Base-by-base conservation (phyloP, 345 rosid species). In the Citrus unshiu region DNA sequence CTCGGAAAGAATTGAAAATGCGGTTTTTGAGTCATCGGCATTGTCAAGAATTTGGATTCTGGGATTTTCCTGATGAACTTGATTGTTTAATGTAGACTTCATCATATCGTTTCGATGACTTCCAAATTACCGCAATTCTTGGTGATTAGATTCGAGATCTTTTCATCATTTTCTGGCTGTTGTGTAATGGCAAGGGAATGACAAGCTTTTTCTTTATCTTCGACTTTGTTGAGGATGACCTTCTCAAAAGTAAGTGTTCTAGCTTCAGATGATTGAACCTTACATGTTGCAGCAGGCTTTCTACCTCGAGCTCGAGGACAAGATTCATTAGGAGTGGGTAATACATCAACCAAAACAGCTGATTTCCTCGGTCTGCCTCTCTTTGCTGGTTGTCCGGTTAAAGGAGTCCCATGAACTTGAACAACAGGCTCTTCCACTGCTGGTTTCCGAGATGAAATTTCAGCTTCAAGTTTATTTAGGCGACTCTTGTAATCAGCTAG, bases 291-390 rank as follows among this genome's bases (percentile, higher is more conserved):
- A 73, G 24, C 70, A 22, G 75, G 74, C 72, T 76, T 85, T 78
- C 78, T 80, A 61, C 73, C 78, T 72, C 73, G 83, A 68, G 68
- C 71, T 68, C 58, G 79, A 67, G 83, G 75, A 68, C 63, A 79
- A 65, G 81, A 46, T 54, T 78, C 83, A 67, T 73, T 68, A n/a
- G 73, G 63, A 81, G 81, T 79, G 70, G 79, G 74, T 60, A 72
- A 60, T 39, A 67, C 70, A 79, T 77, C 79, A 60, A 63, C 78
- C 19, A 74, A 73, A 81, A 78, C 72, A 73, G 74, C 74, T 54
- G 85, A 67, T 78, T 67, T 85, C 74, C 72, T 85, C 9, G 84
- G 84, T 80, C 86, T 80, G 32, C 86, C 83, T 78, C 86, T 83
- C 74, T 80, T 83, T 69, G 81, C 62, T 40, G 81, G 72, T 25